phyloP scores from a whole-genome alignment of 208 protist genomes.

The Trypanosoma boissoni region DNA sequence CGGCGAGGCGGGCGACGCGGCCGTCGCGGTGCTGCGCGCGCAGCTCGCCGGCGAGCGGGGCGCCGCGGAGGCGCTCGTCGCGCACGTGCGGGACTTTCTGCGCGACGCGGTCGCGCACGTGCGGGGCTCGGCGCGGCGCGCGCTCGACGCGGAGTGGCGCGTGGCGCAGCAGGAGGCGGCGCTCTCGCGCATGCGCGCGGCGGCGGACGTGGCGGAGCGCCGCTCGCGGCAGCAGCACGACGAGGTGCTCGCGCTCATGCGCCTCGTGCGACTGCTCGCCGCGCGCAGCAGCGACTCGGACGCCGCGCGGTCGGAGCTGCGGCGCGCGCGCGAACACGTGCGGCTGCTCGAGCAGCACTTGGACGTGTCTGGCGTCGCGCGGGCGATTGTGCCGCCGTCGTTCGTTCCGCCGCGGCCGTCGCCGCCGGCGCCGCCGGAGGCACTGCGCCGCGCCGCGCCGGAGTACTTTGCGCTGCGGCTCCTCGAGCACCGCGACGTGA shows the following conservation, averaged over 20 bases:
- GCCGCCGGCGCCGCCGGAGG: slow-evolving; percentile 13
- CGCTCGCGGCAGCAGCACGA: slow-evolving; percentile 35
- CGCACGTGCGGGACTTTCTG: slow-evolving; percentile 40
- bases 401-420: slow-evolving; percentile 21
- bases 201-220: slow-evolving; percentile 41
- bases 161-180: slow-evolving; percentile 39
- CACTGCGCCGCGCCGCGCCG: slow-evolving; percentile 33
- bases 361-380: slow-evolving; percentile 53
- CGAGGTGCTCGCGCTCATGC: slow-evolving; percentile 62
- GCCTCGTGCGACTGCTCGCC: slow-evolving; percentile 57
- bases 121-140: slow-evolving; percentile 24
- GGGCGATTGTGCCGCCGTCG: slow-evolving; percentile 33
- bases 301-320: slow-evolving; percentile 31
- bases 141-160: slow-evolving; percentile 46
- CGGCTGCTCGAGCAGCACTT: slow-evolving; percentile 65
- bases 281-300: slow-evolving; percentile 42
- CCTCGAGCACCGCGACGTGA: slow-evolving; percentile 71
- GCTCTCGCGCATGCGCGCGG: slow-evolving; percentile 42
- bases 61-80: slow-evolving; percentile 37
- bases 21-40: slow-evolving; percentile 21
- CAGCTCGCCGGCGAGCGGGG: slow-evolving; percentile 35
- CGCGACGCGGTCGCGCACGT: slow-evolving; percentile 27
- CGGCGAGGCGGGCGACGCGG: background rate
- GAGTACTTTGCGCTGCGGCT: slow-evolving; percentile 74
- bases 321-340: slow-evolving; percentile 51